Conservation (phyloP, 1,284 basidiomycete species). For the Tausonia pullulans region DNA sequence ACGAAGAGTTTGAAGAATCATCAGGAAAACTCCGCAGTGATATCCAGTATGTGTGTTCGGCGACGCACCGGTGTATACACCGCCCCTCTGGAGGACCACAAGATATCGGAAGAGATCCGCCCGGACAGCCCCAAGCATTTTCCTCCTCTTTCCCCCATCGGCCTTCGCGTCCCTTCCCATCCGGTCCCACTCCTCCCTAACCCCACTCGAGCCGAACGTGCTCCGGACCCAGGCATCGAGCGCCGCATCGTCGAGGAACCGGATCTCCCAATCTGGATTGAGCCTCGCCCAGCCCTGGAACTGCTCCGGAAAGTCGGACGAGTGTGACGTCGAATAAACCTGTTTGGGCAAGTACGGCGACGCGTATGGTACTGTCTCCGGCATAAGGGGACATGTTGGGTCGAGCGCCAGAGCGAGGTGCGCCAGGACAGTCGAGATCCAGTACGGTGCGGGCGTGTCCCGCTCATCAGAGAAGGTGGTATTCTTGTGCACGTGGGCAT, state of each 20-base stretch:
- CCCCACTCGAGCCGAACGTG: not conserved
- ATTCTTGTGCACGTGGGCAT: too few species aligned
- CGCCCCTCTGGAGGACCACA: constrained; percentile 5
- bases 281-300: constrained; percentile 11
- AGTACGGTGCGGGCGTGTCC: too few species aligned
- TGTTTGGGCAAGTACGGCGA: not conserved
- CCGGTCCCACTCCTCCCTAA: not conserved
- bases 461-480: too few species aligned
- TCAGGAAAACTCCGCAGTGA: too few species aligned
- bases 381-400: too few species aligned
- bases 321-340: constrained; percentile 9
- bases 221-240: constrained; percentile 7
- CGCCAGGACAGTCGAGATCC: too few species aligned
- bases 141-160: not conserved
- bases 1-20: too few species aligned
- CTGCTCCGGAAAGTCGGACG: constrained; percentile 1
- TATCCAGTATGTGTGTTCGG: too few species aligned
- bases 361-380: too few species aligned
- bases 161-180: not conserved
- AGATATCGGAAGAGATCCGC: constrained; percentile 8
- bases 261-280: constrained; percentile 2
- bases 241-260: constrained; percentile 8
- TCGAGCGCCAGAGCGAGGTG: too few species aligned
- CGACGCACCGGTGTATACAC: not conserved
- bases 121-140: not conserved